Evolutionary conservation across 2,329 filamentous ascomycete genomes (phyloP).

Genomic region (Colletotrichum sp.): DNA sequence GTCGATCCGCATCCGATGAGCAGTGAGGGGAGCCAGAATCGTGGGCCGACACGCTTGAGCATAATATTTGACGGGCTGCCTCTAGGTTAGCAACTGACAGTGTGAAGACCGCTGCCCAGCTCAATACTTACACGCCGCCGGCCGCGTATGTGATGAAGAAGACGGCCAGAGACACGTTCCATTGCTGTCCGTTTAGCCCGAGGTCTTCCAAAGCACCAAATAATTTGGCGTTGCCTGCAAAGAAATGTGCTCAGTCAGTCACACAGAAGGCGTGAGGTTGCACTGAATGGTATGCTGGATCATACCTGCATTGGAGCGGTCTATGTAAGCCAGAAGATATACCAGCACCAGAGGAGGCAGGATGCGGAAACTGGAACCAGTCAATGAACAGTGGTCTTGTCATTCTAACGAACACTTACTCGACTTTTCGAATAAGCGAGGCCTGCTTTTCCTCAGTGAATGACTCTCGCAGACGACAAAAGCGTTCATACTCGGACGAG

Average conservation of each 20-base stretch:
- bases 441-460: background rate
- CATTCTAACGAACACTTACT: background rate
- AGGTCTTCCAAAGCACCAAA: background rate
- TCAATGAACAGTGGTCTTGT: background rate
- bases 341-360: background rate
- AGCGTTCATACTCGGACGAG: background rate
- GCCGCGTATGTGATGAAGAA: background rate
- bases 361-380: background rate
- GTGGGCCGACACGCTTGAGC: background rate
- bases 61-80: background rate
- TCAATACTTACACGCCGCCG: background rate
- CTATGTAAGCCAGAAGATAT: background rate
- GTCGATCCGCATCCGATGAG: background rate
- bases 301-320: background rate
- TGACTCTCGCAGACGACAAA: background rate
- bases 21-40: background rate
- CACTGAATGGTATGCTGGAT: background rate
- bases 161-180: background rate
- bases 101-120: background rate
- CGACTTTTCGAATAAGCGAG: background rate
- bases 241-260: background rate
- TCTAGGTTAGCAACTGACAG: background rate
- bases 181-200: background rate
- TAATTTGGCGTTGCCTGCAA: background rate
- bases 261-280: rapidly evolving